Percentiles rank a stretch among this genome's conserved stretches.
These are phyloP conservation scores for Trichoderma atroviride DNA, from an alignment of 2,329 filamentous ascomycete species.

Conservation along the genomic window DNA sequence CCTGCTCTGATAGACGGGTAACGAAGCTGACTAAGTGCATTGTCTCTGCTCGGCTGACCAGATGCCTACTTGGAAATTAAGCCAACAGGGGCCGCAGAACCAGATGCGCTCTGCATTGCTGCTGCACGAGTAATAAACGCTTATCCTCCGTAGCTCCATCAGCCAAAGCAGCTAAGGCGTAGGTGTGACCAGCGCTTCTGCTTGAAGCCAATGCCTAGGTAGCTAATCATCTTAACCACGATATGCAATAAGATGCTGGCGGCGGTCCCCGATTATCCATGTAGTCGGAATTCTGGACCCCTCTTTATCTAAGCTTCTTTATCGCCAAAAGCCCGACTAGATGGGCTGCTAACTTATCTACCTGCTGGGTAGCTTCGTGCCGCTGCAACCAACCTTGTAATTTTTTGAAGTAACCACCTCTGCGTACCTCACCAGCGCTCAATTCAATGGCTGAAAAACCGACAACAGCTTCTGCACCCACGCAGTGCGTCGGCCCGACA, in stretches of 20 bases:
- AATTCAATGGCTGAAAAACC: conserved; percentile 47
- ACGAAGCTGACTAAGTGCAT: conserved; percentile 14
- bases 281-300: conserved; percentile 18
- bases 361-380: conserved; percentile 10
- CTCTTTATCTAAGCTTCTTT: conserved; percentile 25
- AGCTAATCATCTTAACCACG: not conserved
- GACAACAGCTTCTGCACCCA: conserved; percentile 36
- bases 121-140: not conserved
- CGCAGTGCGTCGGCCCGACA: conserved; percentile 74
- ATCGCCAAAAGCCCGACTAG: conserved; percentile 20
- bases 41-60: conserved; percentile 9
- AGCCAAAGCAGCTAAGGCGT: conserved; percentile 7
- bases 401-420: not conserved
- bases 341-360: conserved; percentile 15
- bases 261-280: conserved; percentile 21
- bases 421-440: not conserved
- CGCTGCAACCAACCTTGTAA: not conserved
- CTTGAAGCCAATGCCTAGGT: not conserved
- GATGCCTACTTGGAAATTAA: conserved; percentile 14
- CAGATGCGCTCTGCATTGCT: not conserved
- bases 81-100: not conserved
- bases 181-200: conserved; percentile 6
- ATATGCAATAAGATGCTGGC: conserved; percentile 20
- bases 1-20: not conserved
- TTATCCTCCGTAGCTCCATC: conserved; percentile 2